These are phyloP conservation scores for Xylariales sp. DNA, from an alignment of 2,329 filamentous ascomycete species.

Conservation along the genomic window DNA sequence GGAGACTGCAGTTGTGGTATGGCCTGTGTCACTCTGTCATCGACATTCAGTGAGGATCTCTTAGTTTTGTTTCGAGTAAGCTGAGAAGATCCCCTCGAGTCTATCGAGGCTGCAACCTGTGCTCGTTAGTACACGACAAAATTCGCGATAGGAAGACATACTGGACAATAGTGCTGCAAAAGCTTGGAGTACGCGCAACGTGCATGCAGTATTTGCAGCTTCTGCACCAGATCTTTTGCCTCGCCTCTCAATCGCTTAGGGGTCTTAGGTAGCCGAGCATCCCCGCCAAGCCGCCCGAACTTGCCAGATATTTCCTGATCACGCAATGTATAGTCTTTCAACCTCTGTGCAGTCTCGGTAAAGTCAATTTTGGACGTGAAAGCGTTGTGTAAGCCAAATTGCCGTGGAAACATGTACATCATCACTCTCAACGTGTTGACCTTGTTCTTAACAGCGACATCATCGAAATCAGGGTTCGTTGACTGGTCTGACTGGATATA, in stretches of 20 bases:
- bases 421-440: slow-evolving; percentile 65
- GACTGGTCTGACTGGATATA: slow-evolving; percentile 20
- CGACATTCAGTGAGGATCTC: slow-evolving; percentile 11
- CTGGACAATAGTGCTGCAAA: slow-evolving; percentile 75
- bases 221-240: slow-evolving; percentile 54
- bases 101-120: neutral
- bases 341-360: slow-evolving; percentile 63
- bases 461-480: slow-evolving; percentile 3
- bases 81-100: neutral
- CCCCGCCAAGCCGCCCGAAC: slow-evolving; percentile 26
- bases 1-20: slow-evolving; percentile 16
- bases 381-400: slow-evolving; percentile 89
- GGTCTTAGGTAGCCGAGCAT: slow-evolving; percentile 22
- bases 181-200: slow-evolving; percentile 77
- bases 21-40: slow-evolving; percentile 10
- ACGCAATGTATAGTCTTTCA: slow-evolving; percentile 80
- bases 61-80: neutral
- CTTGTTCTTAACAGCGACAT: slow-evolving; percentile 29
- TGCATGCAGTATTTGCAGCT: slow-evolving; percentile 65
- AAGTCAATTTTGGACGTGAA: slow-evolving; percentile 68
- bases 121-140: no score
- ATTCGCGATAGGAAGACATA: slow-evolving; percentile 13
- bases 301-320: slow-evolving; percentile 68
- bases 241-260: slow-evolving; percentile 67
- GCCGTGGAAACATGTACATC: slow-evolving; percentile 90